Conservation (phyloP, 192 early-diverging fungal species). For the Podila epicladia region DNA sequence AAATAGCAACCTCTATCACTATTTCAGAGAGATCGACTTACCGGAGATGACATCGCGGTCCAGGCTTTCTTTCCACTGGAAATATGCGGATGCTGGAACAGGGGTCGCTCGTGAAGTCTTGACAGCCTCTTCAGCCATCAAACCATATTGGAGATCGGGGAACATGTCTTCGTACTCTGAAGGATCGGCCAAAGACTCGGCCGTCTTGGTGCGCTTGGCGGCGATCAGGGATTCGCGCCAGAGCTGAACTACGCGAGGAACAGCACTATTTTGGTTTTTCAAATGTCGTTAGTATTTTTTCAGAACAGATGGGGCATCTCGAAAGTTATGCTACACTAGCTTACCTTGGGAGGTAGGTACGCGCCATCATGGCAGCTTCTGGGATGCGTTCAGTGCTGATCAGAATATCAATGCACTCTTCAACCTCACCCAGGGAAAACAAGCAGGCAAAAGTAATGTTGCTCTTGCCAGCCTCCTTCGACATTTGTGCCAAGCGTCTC, state of each 20-base stretch:
- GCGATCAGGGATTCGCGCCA: slow-evolving; percentile 84
- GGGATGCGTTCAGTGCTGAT: slow-evolving; percentile 88
- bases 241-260: slow-evolving; percentile 71
- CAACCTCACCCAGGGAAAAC: slow-evolving; percentile 75
- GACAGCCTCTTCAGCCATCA: slow-evolving; percentile 64
- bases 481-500: slow-evolving; percentile 73
- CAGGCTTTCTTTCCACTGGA: slow-evolving; percentile 65
- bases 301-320: too few species aligned
- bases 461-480: slow-evolving; percentile 80
- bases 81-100: slow-evolving; percentile 61
- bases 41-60: slow-evolving; percentile 67
- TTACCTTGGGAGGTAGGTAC: slow-evolving; percentile 83
- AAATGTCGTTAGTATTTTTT: not conserved
- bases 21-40: slow-evolving; percentile 5
- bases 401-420: slow-evolving; percentile 89
- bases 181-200: slow-evolving; percentile 91
- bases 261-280: slow-evolving; percentile 45
- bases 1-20: not conserved
- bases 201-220: slow-evolving; percentile 79
- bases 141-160: slow-evolving; percentile 73
- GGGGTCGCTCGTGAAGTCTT: slow-evolving; percentile 33
- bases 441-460: slow-evolving; percentile 94
- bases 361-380: slow-evolving; percentile 95
- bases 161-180: slow-evolving; percentile 87
- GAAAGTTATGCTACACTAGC: not conserved